These are phyloP conservation scores for Pleurotus citrinopileatus DNA, from an alignment of 768 basidiomycete genomes.

Conservation along the genomic window DNA sequence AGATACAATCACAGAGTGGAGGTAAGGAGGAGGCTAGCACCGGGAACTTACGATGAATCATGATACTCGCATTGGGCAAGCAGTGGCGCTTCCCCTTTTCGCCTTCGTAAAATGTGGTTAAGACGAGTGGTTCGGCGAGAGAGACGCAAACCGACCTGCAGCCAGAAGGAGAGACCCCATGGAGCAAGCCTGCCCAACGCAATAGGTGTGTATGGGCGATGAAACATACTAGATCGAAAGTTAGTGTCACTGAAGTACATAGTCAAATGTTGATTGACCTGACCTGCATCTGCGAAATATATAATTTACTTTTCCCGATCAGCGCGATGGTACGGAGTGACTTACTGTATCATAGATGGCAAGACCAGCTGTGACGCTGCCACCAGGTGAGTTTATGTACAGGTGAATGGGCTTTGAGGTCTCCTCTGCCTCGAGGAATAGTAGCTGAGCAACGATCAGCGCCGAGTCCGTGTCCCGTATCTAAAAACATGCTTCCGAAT, in stretches of 20 bases:
- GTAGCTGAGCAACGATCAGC: constrained; percentile 84
- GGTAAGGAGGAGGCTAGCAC: constrained; percentile 21
- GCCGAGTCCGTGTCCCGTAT: constrained; percentile 90
- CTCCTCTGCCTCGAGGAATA: constrained; percentile 96
- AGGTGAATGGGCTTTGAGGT: constrained; percentile 92
- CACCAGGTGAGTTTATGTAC: constrained; percentile 97
- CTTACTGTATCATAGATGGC: constrained; percentile 97
- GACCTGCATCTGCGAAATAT: constrained; percentile 66
- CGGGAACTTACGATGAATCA: constrained; percentile 85
- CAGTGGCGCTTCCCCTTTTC: constrained; percentile 90
- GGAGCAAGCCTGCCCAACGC: constrained; percentile 91
- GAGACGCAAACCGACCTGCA: constrained; percentile 46
- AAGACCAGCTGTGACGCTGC: constrained; percentile 92
- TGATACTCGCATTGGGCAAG: constrained; percentile 91
- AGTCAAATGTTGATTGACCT: constrained; percentile 4
- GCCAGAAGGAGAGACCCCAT: constrained; percentile 95
- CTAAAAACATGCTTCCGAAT: constrained; percentile 33
- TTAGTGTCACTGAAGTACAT: neutral
- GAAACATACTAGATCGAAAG: constrained; percentile 71
- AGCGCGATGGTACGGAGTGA: neutral
- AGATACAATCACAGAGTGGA: constrained; percentile 11
- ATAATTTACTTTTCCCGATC: constrained; percentile 8
- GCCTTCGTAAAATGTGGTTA: constrained; percentile 8
- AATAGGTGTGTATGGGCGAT: constrained; percentile 94
- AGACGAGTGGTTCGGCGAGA: neutral